Evolutionary conservation across 2,329 filamentous ascomycete genomes (phyloP).

Genomic region (Cladophialophora immunda): DNA sequence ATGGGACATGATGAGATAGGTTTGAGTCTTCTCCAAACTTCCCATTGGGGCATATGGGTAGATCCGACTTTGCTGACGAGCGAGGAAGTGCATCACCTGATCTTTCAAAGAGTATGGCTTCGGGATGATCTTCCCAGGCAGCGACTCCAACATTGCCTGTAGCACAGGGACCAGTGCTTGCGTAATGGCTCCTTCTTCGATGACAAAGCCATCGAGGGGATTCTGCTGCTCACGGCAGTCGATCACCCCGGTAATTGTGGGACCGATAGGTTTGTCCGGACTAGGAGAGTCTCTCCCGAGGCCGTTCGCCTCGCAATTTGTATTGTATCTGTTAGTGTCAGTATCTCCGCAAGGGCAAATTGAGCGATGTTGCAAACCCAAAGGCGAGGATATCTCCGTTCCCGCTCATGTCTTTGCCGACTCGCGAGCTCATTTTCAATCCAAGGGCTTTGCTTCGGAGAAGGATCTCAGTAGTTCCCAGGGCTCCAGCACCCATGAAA

Average conservation of each 20-base stretch:
- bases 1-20: slow-evolving; percentile 71
- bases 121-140: slow-evolving; percentile 15
- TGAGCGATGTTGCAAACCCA: background rate
- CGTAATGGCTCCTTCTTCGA: slow-evolving; percentile 23
- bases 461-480: slow-evolving; percentile 22
- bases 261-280: slow-evolving; percentile 13
- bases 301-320: slow-evolving; percentile 15
- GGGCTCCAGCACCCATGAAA: slow-evolving; percentile 24
- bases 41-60: slow-evolving; percentile 17
- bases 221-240: slow-evolving; percentile 19
- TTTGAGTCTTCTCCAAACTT: slow-evolving; percentile 10
- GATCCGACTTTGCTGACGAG: slow-evolving; percentile 10
- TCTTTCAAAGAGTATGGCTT: slow-evolving; percentile 5
- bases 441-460: slow-evolving; percentile 20
- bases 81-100: slow-evolving; percentile 4
- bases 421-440: slow-evolving; percentile 9
- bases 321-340: slow-evolving; percentile 16
- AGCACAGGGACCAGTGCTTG: slow-evolving; percentile 17
- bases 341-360: background rate
- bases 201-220: slow-evolving; percentile 23
- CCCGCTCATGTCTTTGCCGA: slow-evolving; percentile 24
- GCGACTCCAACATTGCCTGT: slow-evolving; percentile 18
- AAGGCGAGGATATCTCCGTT: slow-evolving; percentile 22
- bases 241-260: slow-evolving; percentile 22
- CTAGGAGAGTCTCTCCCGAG: slow-evolving; percentile 4